Conservation (phyloP, 176 grass and related monocot genomes). For the Zizania latifolia region DNA sequence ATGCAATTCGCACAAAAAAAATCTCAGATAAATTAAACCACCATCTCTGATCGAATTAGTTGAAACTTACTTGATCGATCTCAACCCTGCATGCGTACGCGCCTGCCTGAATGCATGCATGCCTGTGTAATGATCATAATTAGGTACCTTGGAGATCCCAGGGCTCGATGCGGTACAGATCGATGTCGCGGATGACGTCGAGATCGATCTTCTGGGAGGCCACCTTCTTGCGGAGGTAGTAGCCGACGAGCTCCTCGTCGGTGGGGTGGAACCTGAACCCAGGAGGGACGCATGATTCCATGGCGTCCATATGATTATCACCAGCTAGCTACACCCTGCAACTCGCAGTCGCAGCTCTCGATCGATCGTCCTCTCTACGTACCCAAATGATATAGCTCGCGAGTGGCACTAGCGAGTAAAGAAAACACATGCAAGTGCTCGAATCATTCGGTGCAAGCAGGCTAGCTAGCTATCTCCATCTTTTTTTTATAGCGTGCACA, state of each 20-base stretch:
- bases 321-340: not conserved
- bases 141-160: conserved; percentile 90
- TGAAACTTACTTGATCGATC: not conserved
- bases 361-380: too few relatives aligned
- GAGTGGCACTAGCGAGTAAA: too few relatives aligned
- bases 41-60: too few relatives aligned
- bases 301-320: conserved; percentile 71
- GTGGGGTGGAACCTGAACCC: conserved; percentile 99
- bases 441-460: too few relatives aligned
- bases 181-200: conserved; percentile 95
- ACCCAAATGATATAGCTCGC: not conserved
- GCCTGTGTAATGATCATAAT: too few relatives aligned
- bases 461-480: not conserved
- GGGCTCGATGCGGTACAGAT: conserved; percentile 96
- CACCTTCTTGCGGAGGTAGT: conserved; percentile 97
- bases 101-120: too few relatives aligned
- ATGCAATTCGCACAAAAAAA: too few relatives aligned
- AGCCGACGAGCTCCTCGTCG: conserved; percentile 95
- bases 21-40: too few relatives aligned
- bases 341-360: too few relatives aligned
- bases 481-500: conserved; percentile 39
- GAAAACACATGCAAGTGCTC: not conserved
- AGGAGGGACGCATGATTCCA: conserved; percentile 92
- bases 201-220: conserved; percentile 96
- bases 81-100: too few relatives aligned